Evolutionary conservation across 2,329 filamentous ascomycete genomes (phyloP).

Genomic region (Talaromyces atroroseus): DNA sequence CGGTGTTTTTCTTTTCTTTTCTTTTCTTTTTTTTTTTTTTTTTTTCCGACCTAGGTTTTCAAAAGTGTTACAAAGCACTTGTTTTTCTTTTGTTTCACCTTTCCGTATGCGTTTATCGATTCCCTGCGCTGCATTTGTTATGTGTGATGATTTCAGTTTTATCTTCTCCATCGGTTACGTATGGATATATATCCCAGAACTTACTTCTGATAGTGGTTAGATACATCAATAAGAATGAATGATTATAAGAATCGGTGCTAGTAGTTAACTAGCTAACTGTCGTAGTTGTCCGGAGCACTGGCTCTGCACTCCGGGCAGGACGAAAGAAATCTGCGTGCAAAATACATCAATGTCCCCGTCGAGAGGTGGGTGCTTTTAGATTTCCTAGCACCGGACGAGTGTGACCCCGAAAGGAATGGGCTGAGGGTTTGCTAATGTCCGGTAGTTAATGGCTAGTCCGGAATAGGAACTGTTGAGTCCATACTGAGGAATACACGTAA

Average conservation of each 20-base stretch:
- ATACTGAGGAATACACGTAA: background rate
- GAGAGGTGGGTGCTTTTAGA: background rate
- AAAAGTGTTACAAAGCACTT: background rate
- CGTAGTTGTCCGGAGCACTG: background rate
- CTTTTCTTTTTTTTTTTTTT: background rate
- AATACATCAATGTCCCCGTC: too few species aligned
- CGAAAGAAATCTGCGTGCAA: too few species aligned
- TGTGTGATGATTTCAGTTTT: constrained; percentile 3
- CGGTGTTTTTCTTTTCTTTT: constrained; percentile 1
- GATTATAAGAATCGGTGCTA: too few species aligned
- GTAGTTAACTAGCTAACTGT: too few species aligned
- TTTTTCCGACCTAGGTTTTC: background rate
- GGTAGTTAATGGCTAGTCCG: background rate
- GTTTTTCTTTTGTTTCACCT: background rate
- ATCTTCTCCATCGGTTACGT: background rate
- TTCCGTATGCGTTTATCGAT: constrained; percentile 5
- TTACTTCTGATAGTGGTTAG: background rate
- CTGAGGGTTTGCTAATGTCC: too few species aligned
- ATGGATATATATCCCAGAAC: constrained; percentile 2
- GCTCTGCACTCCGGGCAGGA: background rate
- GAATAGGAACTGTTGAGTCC: background rate
- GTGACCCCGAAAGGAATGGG: background rate
- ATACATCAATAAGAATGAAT: background rate
- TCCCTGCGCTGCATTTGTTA: constrained; percentile 10
- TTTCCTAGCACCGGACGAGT: background rate